A percentile compares a stretch with the other conserved stretches of the same genome.
Conservation (phyloP, 805 yeast species). For the Zygotorulaspora florentina region DNA sequence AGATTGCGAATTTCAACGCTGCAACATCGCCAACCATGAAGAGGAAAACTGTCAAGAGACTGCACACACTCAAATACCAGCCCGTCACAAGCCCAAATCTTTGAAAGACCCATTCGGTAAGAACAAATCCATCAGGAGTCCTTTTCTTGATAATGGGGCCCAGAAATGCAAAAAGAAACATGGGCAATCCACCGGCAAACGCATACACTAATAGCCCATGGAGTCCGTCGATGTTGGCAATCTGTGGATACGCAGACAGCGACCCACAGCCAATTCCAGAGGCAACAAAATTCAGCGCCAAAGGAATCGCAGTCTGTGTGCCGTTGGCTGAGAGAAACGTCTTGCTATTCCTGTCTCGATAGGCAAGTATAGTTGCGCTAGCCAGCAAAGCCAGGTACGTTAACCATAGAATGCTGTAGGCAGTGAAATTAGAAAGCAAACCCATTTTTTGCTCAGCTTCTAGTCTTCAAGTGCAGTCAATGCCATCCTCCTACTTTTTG, state of each 20-base stretch:
- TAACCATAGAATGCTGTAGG: constrained; percentile 61
- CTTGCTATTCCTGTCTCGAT: constrained; percentile 45
- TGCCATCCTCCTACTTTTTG: too few relatives aligned
- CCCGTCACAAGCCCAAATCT: constrained; percentile 73
- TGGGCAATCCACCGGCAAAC: constrained; percentile 75
- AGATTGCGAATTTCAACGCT: constrained; percentile 72
- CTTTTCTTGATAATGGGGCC: constrained; percentile 76
- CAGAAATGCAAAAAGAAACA: constrained; percentile 71
- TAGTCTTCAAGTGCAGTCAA: too few relatives aligned
- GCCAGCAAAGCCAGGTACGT: constrained; percentile 54
- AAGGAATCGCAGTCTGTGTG: constrained; percentile 72
- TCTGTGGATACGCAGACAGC: constrained; percentile 77
- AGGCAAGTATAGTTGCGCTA: constrained; percentile 58
- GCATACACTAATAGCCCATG: constrained; percentile 85
- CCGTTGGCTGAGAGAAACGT: constrained; percentile 75
- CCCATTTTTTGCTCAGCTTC: constrained; percentile 29
- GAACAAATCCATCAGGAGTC: constrained; percentile 86
- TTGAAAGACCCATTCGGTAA: constrained; percentile 91
- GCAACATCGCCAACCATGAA: constrained; percentile 86
- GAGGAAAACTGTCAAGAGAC: constrained; percentile 77
- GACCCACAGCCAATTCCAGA: constrained; percentile 93
- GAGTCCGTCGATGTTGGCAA: constrained; percentile 79
- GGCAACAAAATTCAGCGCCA: constrained; percentile 85
- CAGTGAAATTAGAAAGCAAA: constrained; percentile 46
- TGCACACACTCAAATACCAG: constrained; percentile 71